phyloP scores from a whole-genome alignment of 176 grass and related monocot species.

The Canna indica region DNA sequence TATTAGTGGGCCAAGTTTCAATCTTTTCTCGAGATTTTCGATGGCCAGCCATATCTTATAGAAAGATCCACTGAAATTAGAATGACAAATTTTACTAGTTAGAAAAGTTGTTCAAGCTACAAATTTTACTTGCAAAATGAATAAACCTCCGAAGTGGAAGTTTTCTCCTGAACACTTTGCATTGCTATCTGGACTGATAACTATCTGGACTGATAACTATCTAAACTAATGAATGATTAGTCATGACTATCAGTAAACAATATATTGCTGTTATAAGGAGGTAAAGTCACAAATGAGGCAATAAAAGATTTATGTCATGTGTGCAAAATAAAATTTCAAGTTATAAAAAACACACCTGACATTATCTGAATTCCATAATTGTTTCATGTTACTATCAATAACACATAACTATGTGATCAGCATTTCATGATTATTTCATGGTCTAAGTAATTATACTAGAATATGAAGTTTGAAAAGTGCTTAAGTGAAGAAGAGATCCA shows the following conservation, averaged over 20 bases:
- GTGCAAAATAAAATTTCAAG: not conserved
- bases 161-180: slow-evolving; percentile 62
- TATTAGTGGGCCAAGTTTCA: too few species aligned
- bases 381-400: not conserved
- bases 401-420: not conserved
- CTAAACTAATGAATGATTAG: not conserved
- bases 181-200: slow-evolving; percentile 35
- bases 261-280: not conserved
- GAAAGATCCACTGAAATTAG: too few species aligned
- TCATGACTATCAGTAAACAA: not conserved
- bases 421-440: not conserved
- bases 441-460: not conserved
- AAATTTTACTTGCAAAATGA: too few species aligned
- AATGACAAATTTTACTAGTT: too few species aligned
- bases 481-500: not conserved
- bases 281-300: not conserved
- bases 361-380: not conserved
- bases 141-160: slow-evolving; percentile 39
- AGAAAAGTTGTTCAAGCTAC: too few species aligned
- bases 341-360: not conserved
- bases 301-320: not conserved
- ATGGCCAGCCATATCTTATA: too few species aligned
- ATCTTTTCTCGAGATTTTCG: too few species aligned
- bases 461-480: not conserved
- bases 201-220: not conserved